Evolutionary conservation across 305 asterid genomes (phyloP), one percentile per base, ranked within the genome.

Genomic region (Plantago lanceolata): DNA sequence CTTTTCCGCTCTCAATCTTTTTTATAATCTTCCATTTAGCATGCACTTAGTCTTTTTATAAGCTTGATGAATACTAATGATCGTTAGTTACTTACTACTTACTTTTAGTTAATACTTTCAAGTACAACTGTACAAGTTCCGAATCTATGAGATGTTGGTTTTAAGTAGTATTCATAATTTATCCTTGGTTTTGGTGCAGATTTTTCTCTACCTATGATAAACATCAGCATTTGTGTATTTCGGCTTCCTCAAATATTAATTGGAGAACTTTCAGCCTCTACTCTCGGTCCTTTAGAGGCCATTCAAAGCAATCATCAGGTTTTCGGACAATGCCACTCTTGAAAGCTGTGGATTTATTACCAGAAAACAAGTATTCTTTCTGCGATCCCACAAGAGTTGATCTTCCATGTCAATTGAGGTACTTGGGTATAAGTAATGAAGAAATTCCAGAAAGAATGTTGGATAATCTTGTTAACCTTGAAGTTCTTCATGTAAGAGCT

Each of bases 381-480:
- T 1, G 0, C 19, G 31, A 28, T 7, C 59, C 59, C 37, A 7
- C n/a, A 33, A 24, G 11, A 24, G 5, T 53, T 5, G 19, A 18
- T 15, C 37, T 29, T 26, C 40, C 11, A 9, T 14, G 12, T 54
- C 59, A 26, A 2, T 14, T 54, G 19, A 54, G 19, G 40, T 54
- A 54, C 40, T 26, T 54, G 16, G 29, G 16, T 21, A n/a, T 53
- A 14, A 15, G 33, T 15, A 17, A 15, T 40, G 13, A 40, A 0
- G 14, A 11, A 26, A 5, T 24, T 18, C 18, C 40, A 24, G 16
- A 21, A 16, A 8, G 33, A 18, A 26, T 54, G 8, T 13, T 18
- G 33, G 40, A 24, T 18, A 40, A 13, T 54, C 40, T 18, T 21
- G 59, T 54, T 14, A 54, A 54, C 59, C 59, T 40, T 54, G 40